A percentile compares a stretch with the other conserved stretches of the same genome.
These are phyloP conservation scores for Tuber borchii DNA, from an alignment of 495 filamentous ascomycete genomes.

Conservation along the genomic window DNA sequence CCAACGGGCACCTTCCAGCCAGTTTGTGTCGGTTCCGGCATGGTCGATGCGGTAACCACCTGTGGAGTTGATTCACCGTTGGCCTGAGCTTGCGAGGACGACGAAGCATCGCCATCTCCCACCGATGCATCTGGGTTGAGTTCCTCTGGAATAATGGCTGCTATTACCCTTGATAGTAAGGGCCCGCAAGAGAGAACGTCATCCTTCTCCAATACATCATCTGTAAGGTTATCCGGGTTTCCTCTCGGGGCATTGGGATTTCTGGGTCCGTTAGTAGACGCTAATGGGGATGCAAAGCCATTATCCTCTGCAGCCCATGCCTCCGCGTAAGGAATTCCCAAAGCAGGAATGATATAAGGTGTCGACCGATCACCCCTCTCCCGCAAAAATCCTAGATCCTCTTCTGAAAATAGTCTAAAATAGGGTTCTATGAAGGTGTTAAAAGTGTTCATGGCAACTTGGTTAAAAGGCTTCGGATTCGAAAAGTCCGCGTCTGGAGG, in stretches of 20 bases:
- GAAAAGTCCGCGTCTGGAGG: conserved; percentile 92
- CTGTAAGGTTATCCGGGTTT: conserved; percentile 74
- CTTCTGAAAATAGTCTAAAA: conserved; percentile 82
- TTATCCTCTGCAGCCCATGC: conserved; percentile 93
- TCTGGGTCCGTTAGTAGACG: conserved; percentile 49
- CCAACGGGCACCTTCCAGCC: conserved; percentile 53
- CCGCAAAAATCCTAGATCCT: conserved; percentile 87
- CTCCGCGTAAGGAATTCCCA: conserved; percentile 78
- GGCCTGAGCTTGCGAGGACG: conserved; percentile 30
- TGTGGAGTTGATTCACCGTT: conserved; percentile 50
- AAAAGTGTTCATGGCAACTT: conserved; percentile 87
- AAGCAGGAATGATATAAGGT: conserved; percentile 78
- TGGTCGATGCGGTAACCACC: conserved; percentile 64
- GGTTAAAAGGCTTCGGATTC: conserved; percentile 84
- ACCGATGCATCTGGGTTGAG: conserved; percentile 53
- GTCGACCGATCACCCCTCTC: conserved; percentile 78
- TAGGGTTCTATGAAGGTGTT: conserved; percentile 81
- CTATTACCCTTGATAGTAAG: conserved; percentile 71
- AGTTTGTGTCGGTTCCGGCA: conserved; percentile 61
- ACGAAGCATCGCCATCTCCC: background rate
- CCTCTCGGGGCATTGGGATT: conserved; percentile 77
- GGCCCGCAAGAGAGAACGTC: conserved; percentile 78
- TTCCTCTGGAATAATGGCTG: conserved; percentile 76
- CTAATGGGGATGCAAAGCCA: conserved; percentile 26
- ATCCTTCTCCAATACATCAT: conserved; percentile 76